phyloP scores from a whole-genome alignment of 139 green algal species.

The Yamagishiella unicocca region DNA sequence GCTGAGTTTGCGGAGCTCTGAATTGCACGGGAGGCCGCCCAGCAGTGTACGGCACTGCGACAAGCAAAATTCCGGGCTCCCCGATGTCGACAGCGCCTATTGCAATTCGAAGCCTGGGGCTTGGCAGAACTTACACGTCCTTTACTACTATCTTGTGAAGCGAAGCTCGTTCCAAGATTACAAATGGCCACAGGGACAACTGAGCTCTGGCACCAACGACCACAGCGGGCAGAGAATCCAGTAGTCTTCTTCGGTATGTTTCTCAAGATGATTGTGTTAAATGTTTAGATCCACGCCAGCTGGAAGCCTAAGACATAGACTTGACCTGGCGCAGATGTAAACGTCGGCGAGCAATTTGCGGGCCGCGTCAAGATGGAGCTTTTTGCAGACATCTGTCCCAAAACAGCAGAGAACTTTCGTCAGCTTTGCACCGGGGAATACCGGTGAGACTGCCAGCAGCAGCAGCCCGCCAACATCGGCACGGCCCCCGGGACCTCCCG shows the following conservation, averaged over 20 bases:
- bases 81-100: no score
- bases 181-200: slow-evolving; percentile 34
- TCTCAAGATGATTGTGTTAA: not conserved
- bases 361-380: slow-evolving; percentile 95
- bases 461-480: not conserved
- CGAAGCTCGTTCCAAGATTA: no score
- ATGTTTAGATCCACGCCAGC: not conserved
- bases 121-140: no score
- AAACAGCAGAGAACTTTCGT: slow-evolving; percentile 91
- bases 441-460: slow-evolving; percentile 59
- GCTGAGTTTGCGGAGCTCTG: no score
- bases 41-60: not conserved
- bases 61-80: not conserved
- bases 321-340: slow-evolving; percentile 80
- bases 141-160: no score
- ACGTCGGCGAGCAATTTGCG: slow-evolving; percentile 81
- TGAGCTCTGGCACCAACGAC: slow-evolving; percentile 86
- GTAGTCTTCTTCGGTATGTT: slow-evolving; percentile 94
- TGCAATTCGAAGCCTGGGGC: no score
- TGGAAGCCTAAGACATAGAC: no score
- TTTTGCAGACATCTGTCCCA: slow-evolving; percentile 89
- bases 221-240: slow-evolving; percentile 81
- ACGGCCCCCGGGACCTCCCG: not conserved
- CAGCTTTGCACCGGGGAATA: slow-evolving; percentile 97
- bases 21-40: not conserved